Conservation (phyloP, 129 eudicot species). For the Artemisia annua region DNA sequence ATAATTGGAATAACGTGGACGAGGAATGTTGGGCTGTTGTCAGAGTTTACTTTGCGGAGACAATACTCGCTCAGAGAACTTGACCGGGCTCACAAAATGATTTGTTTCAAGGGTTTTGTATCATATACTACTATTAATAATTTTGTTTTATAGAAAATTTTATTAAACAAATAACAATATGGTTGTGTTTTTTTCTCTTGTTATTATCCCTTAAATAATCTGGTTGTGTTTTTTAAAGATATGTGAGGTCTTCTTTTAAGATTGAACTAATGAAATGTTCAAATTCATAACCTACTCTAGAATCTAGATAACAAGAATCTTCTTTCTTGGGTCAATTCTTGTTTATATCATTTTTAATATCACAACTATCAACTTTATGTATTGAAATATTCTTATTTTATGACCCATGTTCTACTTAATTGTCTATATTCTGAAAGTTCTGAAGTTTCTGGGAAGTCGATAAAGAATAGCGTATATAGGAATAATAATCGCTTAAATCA, state of each 20-base stretch:
- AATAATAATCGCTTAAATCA: not conserved
- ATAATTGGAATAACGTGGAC: constrained; percentile 28
- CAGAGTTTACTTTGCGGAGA: constrained; percentile 28
- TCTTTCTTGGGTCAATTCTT: constrained; percentile 26
- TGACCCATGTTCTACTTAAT: constrained; percentile 12
- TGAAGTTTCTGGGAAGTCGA: not conserved
- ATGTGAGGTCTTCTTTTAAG: not conserved
- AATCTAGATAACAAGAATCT: constrained; percentile 23
- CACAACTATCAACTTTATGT: constrained; percentile 24
- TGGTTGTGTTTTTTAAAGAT: too few relatives aligned
- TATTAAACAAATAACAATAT: too few relatives aligned
- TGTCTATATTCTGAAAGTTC: not conserved
- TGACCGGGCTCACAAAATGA: not conserved
- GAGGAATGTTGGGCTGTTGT: not conserved
- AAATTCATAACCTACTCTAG: constrained; percentile 23
- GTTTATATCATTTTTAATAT: not conserved
- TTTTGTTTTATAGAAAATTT: too few relatives aligned
- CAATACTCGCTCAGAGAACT: constrained; percentile 23
- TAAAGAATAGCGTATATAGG: not conserved
- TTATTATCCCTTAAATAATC: too few relatives aligned
- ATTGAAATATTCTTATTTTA: not conserved
- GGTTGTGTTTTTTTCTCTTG: too few relatives aligned
- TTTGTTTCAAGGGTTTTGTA: not conserved
- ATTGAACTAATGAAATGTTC: constrained; percentile 17
- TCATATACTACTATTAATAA: too few relatives aligned